Evolutionary conservation across 2,329 filamentous ascomycete genomes (phyloP).

Genomic region (Pestalotiopsis sp.): DNA sequence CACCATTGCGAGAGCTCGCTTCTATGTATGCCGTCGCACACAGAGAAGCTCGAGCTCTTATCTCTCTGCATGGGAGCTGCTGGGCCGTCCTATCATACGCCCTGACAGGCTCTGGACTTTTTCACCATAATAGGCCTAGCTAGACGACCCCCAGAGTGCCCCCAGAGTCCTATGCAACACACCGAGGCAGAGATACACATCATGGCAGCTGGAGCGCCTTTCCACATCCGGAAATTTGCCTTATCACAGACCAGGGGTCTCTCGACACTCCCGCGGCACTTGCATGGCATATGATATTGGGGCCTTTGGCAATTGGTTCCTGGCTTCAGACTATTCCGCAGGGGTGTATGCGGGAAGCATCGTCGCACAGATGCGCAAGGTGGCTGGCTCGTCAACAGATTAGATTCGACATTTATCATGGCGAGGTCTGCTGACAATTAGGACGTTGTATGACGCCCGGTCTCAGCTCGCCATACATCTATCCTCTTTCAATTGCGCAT

Average conservation of each 20-base stretch:
- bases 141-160: not conserved
- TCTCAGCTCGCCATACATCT: not conserved
- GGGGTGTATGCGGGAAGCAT: not conserved
- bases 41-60: not conserved
- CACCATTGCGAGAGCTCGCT: not conserved
- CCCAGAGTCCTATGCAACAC: not conserved
- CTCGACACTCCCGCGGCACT: not conserved
- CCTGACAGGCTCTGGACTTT: not conserved
- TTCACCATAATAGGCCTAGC: not conserved
- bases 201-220: not conserved
- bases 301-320: not conserved
- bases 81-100: not conserved
- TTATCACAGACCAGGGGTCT: not conserved
- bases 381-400: not conserved
- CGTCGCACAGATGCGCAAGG: not conserved
- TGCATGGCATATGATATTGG: not conserved
- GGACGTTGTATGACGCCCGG: not conserved
- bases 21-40: not conserved
- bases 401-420: not conserved
- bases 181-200: not conserved
- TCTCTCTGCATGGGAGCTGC: not conserved
- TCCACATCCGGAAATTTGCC: not conserved
- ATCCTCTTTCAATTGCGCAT: not conserved
- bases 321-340: not conserved
- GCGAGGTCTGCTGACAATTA: not conserved